Percentiles rank a stretch among this genome's conserved stretches.
Evolutionary conservation across 257 asterid genomes (phyloP).

Genomic region (Parsonsia alboflavescens): DNA sequence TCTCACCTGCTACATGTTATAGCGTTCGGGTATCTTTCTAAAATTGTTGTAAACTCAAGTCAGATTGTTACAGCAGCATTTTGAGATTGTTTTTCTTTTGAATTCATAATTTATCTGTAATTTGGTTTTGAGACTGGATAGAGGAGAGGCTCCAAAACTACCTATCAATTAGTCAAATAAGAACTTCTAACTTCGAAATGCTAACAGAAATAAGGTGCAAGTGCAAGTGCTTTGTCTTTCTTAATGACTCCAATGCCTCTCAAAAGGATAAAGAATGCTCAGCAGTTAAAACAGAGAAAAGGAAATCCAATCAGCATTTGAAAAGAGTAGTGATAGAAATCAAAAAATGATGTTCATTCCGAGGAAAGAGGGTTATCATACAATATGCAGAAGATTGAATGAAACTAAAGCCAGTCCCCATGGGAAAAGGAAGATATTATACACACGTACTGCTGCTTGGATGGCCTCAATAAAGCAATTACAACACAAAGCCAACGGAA

Average conservation of each 20-base stretch:
- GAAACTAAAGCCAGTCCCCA: background rate
- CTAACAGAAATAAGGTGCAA: too few relatives aligned
- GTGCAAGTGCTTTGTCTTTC: too few relatives aligned
- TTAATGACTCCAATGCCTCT: too few relatives aligned
- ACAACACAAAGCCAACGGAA: conserved; percentile 16
- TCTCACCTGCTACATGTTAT: background rate
- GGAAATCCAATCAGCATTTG: background rate
- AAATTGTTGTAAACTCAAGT: too few relatives aligned
- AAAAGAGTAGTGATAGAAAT: background rate
- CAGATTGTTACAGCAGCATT: background rate
- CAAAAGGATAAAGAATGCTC: too few relatives aligned
- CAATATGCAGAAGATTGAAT: conserved; percentile 3
- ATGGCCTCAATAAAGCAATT: conserved; percentile 17
- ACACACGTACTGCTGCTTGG: conserved; percentile 7
- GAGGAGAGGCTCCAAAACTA: background rate
- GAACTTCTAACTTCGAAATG: too few relatives aligned
- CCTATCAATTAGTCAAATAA: too few relatives aligned
- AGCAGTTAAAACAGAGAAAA: too few relatives aligned
- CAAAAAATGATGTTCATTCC: conserved; percentile 1
- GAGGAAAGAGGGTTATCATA: background rate
- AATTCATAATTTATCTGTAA: background rate
- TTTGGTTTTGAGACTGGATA: background rate
- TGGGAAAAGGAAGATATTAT: conserved; percentile 5
- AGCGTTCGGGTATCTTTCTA: background rate
- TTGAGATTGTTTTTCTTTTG: background rate